A percentile compares a stretch with the other conserved stretches of the same genome.
phyloP scores from a whole-genome alignment of 2,329 filamentous ascomycete species.

The Ascochyta pisi region DNA sequence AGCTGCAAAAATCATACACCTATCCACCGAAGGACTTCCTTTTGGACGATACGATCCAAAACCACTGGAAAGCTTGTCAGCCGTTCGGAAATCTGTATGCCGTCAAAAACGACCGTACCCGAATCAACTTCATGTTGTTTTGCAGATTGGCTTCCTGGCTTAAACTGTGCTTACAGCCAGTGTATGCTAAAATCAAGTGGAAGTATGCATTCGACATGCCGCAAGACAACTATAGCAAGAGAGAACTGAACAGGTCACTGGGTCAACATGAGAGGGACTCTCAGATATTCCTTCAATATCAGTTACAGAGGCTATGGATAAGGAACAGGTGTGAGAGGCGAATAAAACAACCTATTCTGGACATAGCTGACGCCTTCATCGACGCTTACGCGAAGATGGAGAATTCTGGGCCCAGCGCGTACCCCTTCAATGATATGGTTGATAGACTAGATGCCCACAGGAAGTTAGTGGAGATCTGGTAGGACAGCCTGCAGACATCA shows the following conservation, averaged over 20 bases:
- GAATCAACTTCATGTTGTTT: slow-evolving; percentile 8
- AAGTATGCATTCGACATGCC: slow-evolving; percentile 10
- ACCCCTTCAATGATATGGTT: not conserved
- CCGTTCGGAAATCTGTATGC: slow-evolving; percentile 35
- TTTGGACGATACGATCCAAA: slow-evolving; percentile 19
- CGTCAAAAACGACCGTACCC: not conserved
- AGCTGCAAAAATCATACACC: slow-evolving; percentile 11
- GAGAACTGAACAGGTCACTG: not conserved
- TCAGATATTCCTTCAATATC: not conserved
- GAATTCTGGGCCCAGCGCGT: not conserved
- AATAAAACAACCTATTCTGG: slow-evolving; percentile 5
- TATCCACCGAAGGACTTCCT: slow-evolving; percentile 26
- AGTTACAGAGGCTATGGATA: slow-evolving; percentile 2
- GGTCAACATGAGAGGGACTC: not conserved
- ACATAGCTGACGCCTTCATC: slow-evolving; percentile 14
- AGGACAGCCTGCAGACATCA: not conserved
- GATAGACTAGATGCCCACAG: not conserved
- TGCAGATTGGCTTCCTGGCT: slow-evolving; percentile 10
- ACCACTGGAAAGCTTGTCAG: slow-evolving; percentile 33
- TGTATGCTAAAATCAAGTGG: slow-evolving; percentile 1
- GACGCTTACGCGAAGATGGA: slow-evolving; percentile 5
- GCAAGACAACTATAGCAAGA: not conserved
- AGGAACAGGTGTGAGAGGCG: slow-evolving; percentile 7
- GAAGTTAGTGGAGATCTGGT: slow-evolving; percentile 1
- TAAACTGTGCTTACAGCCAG: not conserved